Percentiles rank a stretch among this genome's conserved stretches.
phyloP scores from a whole-genome alignment of 2,329 filamentous ascomycete species.

The Epichloe scottii region DNA sequence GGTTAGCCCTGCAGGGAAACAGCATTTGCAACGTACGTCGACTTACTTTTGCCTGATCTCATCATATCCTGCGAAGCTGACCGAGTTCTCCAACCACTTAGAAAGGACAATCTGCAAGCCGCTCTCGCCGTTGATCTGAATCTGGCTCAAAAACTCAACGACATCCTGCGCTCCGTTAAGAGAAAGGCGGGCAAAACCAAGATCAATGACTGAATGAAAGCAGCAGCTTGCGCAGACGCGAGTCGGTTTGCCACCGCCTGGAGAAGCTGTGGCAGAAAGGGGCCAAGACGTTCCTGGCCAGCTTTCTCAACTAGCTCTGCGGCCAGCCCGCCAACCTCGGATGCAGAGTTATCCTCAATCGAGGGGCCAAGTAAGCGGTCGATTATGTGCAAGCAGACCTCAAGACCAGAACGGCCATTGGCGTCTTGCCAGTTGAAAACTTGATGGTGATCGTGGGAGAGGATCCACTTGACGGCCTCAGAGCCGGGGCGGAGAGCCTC shows the following conservation, averaged over 20 bases:
- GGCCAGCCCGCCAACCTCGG: constrained; percentile 90
- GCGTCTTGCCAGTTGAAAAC: constrained; percentile 78
- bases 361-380: constrained; percentile 73
- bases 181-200: constrained; percentile 82
- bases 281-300: constrained; percentile 78
- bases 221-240: constrained; percentile 67
- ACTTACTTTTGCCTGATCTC: constrained; percentile 90
- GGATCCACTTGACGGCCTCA: constrained; percentile 75
- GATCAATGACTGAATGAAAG: constrained; percentile 91
- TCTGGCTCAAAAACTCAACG: constrained; percentile 77
- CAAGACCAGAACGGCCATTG: constrained; percentile 67
- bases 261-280: constrained; percentile 77
- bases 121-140: constrained; percentile 65
- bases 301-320: constrained; percentile 94
- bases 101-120: constrained; percentile 81
- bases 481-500: constrained; percentile 81
- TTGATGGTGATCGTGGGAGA: constrained; percentile 81
- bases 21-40: not conserved
- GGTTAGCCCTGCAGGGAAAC: not conserved
- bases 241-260: constrained; percentile 79
- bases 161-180: constrained; percentile 79
- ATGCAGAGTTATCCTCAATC: constrained; percentile 86
- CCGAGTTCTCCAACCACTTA: constrained; percentile 95
- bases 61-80: constrained; percentile 96
- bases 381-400: constrained; percentile 82